Percentiles rank a stretch among this genome's conserved stretches.
phyloP scores from a whole-genome alignment of 345 rosid genomes.

The Melastoma malabathricum region DNA sequence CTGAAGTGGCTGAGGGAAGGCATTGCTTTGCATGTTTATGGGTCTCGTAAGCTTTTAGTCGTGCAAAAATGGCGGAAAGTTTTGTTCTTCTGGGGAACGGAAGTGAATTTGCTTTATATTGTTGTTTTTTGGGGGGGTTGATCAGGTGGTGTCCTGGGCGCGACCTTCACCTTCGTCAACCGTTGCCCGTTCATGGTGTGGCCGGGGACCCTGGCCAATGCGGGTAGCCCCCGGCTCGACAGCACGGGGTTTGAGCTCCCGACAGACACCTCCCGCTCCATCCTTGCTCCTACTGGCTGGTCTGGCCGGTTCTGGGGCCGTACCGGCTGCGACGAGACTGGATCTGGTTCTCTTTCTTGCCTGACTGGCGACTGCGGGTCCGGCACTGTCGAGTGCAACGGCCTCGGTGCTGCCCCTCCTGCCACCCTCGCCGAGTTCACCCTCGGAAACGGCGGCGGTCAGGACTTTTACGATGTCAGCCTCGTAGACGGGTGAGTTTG shows the following conservation, averaged over 20 bases:
- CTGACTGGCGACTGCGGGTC: conserved; percentile 68
- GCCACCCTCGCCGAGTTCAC: conserved; percentile 79
- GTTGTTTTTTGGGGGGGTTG: background rate
- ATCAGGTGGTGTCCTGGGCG: conserved; percentile 15
- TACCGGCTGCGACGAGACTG: conserved; percentile 21
- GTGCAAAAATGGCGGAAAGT: background rate
- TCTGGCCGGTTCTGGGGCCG: conserved; percentile 34
- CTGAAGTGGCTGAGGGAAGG: too few species aligned
- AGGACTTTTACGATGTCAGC: conserved; percentile 87
- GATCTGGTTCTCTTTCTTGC: conserved; percentile 45
- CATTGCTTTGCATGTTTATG: too few species aligned
- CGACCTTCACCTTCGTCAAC: conserved; percentile 25
- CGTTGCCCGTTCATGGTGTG: conserved; percentile 24
- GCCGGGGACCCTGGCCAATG: conserved; percentile 26
- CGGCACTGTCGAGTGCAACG: conserved; percentile 48
- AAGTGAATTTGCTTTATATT: background rate
- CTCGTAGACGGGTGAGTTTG: conserved; percentile 63
- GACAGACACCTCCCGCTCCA: conserved; percentile 12
- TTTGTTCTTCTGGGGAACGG: background rate
- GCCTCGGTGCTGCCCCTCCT: conserved; percentile 72
- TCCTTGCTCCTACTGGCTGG: conserved; percentile 30
- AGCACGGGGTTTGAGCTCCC: conserved; percentile 26
- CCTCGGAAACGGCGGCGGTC: conserved; percentile 50
- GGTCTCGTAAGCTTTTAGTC: too few species aligned
- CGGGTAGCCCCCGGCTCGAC: conserved; percentile 18